Percentiles rank a stretch among this genome's conserved stretches.
Evolutionary conservation across 1,139 yeast species (phyloP).

Genomic region (Eremothecium gossypii): DNA sequence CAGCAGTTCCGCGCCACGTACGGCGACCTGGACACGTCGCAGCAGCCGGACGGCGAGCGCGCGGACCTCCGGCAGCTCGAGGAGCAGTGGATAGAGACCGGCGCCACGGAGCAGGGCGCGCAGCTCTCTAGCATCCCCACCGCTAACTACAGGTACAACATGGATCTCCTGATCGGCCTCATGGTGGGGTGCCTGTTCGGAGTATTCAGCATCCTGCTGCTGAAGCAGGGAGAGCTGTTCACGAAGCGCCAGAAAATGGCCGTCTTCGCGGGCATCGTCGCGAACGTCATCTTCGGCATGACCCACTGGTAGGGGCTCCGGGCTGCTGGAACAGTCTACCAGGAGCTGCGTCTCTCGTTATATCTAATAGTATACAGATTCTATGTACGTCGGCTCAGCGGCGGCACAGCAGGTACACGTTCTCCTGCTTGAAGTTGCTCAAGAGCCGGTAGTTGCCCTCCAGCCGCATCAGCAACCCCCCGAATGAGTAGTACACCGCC

Average conservation of each 20-base stretch:
- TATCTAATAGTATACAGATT: background rate
- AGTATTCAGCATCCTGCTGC: conserved; percentile 46
- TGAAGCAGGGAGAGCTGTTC: conserved; percentile 49
- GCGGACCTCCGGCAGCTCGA: conserved; percentile 48
- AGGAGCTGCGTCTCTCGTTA: conserved; percentile 1
- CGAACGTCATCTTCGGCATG: conserved; percentile 48
- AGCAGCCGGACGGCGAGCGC: conserved; percentile 18
- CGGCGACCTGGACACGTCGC: conserved; percentile 38
- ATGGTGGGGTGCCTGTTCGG: conserved; percentile 59
- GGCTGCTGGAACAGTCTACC: background rate
- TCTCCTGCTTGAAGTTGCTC: conserved; percentile 85
- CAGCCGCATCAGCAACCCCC: conserved; percentile 86
- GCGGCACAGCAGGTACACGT: conserved; percentile 83
- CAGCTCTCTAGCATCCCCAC: conserved; percentile 26
- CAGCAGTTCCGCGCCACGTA: conserved; percentile 65
- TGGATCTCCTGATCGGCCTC: conserved; percentile 55
- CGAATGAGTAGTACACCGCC: conserved; percentile 89
- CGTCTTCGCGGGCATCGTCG: conserved; percentile 49
- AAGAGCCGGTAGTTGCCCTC: conserved; percentile 93
- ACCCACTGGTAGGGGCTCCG: no score
- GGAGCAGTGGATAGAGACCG: conserved; percentile 85
- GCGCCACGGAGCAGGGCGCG: conserved; percentile 38
- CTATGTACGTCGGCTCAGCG: conserved; percentile 19
- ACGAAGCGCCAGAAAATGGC: conserved; percentile 54
- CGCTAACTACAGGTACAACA: conserved; percentile 37